phyloP scores from a whole-genome alignment of 257 asterid genomes.

The Solanum dulcamara region DNA sequence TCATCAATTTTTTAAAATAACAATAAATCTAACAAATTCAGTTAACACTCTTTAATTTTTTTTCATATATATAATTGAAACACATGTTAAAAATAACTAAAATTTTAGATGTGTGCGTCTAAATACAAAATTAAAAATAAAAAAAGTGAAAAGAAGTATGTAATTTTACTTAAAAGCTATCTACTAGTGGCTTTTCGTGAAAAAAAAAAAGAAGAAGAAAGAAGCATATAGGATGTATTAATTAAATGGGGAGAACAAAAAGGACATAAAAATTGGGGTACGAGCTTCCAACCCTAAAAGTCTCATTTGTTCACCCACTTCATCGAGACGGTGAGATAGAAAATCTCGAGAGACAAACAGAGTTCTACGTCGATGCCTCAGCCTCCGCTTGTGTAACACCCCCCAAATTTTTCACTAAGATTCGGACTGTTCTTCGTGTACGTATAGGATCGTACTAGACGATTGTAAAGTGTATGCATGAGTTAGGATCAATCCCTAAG shows the following conservation, averaged over 20 bases:
- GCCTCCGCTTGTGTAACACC: background rate
- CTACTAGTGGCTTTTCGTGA: background rate
- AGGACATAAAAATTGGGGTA: background rate
- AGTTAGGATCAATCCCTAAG: no score
- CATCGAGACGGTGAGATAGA: background rate
- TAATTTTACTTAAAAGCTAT: background rate
- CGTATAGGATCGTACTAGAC: no score
- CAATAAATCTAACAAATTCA: background rate
- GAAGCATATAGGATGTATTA: background rate
- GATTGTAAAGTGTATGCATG: no score
- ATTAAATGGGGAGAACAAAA: background rate
- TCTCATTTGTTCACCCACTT: background rate
- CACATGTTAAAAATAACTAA: background rate
- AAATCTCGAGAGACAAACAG: background rate
- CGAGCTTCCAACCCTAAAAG: background rate
- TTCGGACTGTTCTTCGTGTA: no score
- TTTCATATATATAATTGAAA: background rate
- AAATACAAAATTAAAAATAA: background rate
- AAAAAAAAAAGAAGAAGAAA: background rate
- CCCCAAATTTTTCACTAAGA: no score
- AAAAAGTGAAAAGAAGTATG: background rate
- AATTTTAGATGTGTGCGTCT: background rate
- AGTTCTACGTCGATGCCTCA: background rate
- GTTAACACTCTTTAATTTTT: background rate
- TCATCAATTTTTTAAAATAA: background rate